Conservation (phyloP, 1,284 basidiomycete species). For the Laetiporus sulphureus region DNA sequence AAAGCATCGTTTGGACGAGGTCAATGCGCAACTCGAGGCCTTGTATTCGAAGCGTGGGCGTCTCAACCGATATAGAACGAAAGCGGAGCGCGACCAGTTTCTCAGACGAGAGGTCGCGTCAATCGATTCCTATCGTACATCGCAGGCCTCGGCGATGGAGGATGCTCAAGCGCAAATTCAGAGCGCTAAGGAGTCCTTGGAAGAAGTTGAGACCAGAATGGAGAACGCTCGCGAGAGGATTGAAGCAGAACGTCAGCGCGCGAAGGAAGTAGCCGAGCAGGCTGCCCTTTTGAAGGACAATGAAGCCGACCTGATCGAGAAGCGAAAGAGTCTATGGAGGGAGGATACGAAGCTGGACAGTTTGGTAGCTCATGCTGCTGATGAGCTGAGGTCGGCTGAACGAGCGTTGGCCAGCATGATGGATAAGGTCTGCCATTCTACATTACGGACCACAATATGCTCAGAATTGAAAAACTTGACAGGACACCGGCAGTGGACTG, state of each 20-base stretch:
- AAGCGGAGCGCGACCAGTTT: conserved; percentile 76
- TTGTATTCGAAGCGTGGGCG: conserved; percentile 89
- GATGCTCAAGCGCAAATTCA: conserved; percentile 39
- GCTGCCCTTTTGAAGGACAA: conserved; percentile 64
- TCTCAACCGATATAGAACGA: conserved; percentile 77
- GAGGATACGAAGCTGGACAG: conserved; percentile 88
- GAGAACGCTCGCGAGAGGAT: conserved; percentile 62
- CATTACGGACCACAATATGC: background rate
- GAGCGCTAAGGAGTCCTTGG: conserved; percentile 39
- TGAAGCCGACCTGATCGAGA: conserved; percentile 68
- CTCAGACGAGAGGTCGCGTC: conserved; percentile 70
- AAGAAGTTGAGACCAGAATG: conserved; percentile 54
- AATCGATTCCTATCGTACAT: conserved; percentile 49
- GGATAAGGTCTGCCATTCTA: conserved; percentile 64
- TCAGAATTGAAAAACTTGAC: background rate
- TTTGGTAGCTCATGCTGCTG: conserved; percentile 67
- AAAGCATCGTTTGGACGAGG: conserved; percentile 68
- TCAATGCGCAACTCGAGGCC: conserved; percentile 60
- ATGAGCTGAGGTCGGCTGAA: conserved; percentile 79
- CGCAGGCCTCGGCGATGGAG: conserved; percentile 47
- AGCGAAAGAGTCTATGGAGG: conserved; percentile 91
- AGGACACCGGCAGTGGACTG: conserved; percentile 89
- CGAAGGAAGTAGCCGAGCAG: conserved; percentile 64
- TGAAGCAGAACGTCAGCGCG: conserved; percentile 68
- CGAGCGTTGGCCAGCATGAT: conserved; percentile 84